Conservation (phyloP, 1,284 basidiomycete species). For the Porodaedalea pini region DNA sequence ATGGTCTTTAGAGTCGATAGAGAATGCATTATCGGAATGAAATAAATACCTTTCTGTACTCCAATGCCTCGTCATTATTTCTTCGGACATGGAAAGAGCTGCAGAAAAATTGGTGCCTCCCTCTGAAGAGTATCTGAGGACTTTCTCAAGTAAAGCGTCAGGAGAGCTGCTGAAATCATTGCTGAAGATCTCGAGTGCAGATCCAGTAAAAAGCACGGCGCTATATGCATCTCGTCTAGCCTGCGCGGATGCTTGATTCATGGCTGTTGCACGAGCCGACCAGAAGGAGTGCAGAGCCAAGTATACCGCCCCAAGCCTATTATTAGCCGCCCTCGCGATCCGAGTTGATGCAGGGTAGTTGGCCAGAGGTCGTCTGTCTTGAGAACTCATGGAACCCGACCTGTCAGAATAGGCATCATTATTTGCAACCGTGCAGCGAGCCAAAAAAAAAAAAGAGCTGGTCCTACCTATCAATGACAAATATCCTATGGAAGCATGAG, state of each 20-base stretch:
- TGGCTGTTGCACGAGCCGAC: constrained; percentile 41
- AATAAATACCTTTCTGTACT: constrained; percentile 47
- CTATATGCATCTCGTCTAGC: constrained; percentile 54
- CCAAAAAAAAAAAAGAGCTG: not conserved
- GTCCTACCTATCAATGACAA: constrained; percentile 49
- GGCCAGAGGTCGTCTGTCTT: constrained; percentile 43
- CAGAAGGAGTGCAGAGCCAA: constrained; percentile 54
- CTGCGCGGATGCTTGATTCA: constrained; percentile 25
- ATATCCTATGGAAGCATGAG: constrained; percentile 37
- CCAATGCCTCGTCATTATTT: constrained; percentile 48
- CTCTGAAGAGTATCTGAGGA: constrained; percentile 34
- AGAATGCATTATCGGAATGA: not conserved
- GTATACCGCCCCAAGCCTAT: constrained; percentile 56
- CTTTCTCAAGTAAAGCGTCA: constrained; percentile 39
- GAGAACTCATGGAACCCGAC: constrained; percentile 47
- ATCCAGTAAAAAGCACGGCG: constrained; percentile 47
- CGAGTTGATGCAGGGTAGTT: constrained; percentile 41
- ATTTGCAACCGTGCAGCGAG: not conserved
- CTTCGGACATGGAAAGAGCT: constrained; percentile 39
- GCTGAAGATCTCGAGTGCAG: constrained; percentile 28
- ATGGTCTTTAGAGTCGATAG: not conserved
- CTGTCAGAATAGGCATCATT: constrained; percentile 30
- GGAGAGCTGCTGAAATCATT: constrained; percentile 52
- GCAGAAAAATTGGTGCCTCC: constrained; percentile 48
- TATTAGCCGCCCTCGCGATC: constrained; percentile 39